phyloP scores from a whole-genome alignment of 1,139 yeast genomes.

The Geotrichum siamense region DNA sequence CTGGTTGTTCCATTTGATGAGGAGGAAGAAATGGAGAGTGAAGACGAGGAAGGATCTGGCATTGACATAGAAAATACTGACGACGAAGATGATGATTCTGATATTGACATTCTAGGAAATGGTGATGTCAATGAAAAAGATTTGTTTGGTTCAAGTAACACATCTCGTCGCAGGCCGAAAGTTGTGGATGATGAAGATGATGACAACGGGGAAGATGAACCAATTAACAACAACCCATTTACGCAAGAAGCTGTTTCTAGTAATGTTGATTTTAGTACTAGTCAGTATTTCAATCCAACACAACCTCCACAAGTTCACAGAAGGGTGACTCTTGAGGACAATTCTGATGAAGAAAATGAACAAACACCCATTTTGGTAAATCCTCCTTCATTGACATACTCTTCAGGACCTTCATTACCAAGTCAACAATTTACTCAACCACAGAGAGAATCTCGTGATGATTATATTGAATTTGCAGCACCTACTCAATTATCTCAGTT shows the following conservation, averaged over 20 bases:
- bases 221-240: background rate
- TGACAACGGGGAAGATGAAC: slow-evolving; percentile 4
- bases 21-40: slow-evolving; percentile 28
- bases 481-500: slow-evolving; percentile 21
- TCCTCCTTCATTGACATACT: background rate
- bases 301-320: background rate
- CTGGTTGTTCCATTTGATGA: slow-evolving; percentile 17
- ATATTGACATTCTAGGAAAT: background rate
- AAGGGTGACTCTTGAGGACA: background rate
- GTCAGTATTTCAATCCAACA: slow-evolving; percentile 10
- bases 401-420: background rate
- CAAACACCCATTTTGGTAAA: background rate
- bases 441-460: background rate
- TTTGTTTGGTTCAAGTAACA: background rate
- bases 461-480: slow-evolving; percentile 2
- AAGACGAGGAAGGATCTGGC: slow-evolving; percentile 27
- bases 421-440: background rate
- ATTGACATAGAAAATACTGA: slow-evolving; percentile 23
- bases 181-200: slow-evolving; percentile 15
- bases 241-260: background rate
- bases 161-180: slow-evolving; percentile 5
- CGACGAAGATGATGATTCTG: slow-evolving; percentile 17
- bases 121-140: slow-evolving; percentile 12
- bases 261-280: slow-evolving; percentile 3
- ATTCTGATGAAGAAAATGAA: slow-evolving; percentile 1